Conservation (phyloP, 345 rosid species). For the Combretum micranthum region DNA sequence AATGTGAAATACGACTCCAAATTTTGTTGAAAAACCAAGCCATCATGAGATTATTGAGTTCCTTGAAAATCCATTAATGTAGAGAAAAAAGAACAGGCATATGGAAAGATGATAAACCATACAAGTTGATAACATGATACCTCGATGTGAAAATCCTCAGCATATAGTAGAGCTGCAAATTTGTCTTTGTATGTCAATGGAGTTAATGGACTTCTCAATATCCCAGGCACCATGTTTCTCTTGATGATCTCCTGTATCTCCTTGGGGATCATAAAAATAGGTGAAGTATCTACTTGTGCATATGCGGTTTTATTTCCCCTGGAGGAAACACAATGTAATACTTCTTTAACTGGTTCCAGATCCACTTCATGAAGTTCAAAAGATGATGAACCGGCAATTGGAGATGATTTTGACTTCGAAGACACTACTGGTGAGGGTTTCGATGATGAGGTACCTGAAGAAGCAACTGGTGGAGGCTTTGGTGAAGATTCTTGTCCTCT, state of each 20-base stretch:
- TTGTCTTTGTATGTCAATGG: constrained; percentile 17
- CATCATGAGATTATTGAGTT: too few relatives aligned
- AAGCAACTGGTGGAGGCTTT: too few relatives aligned
- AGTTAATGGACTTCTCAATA: constrained; percentile 15
- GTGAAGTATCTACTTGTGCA: constrained; percentile 7
- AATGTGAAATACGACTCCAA: too few relatives aligned
- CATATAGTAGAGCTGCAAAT: constrained; percentile 32
- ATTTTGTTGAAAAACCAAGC: too few relatives aligned
- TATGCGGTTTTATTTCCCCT: too few relatives aligned
- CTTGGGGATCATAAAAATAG: constrained; percentile 19
- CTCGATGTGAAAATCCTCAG: constrained; percentile 33
- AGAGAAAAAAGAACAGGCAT: background rate
- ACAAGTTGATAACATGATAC: background rate
- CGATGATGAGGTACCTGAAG: too few relatives aligned
- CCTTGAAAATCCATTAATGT: too few relatives aligned
- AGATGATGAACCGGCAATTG: background rate
- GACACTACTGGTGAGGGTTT: background rate
- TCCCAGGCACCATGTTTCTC: constrained; percentile 17
- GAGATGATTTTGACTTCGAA: constrained; percentile 15
- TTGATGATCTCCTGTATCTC: constrained; percentile 14
- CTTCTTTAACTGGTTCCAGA: background rate
- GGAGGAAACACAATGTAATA: too few relatives aligned
- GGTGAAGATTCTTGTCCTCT: too few relatives aligned
- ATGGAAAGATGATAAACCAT: background rate
- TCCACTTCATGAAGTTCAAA: background rate